A percentile compares a stretch with the other conserved stretches of the same genome.
These are phyloP conservation scores for Fusarium duplospermum DNA, from an alignment of 2,329 filamentous ascomycete genomes.

Conservation along the genomic window DNA sequence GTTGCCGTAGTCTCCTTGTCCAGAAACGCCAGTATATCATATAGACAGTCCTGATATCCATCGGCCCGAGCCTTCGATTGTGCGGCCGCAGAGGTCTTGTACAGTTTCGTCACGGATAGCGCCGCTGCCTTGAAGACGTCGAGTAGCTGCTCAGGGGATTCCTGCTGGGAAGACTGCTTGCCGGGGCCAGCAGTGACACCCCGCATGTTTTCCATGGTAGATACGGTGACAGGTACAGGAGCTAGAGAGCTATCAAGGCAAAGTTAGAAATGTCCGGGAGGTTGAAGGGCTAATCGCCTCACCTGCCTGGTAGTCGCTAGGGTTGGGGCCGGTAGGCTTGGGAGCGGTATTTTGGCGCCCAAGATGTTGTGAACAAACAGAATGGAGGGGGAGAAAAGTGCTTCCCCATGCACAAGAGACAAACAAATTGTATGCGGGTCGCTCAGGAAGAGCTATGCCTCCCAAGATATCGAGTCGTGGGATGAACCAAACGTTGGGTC, in stretches of 20 bases:
- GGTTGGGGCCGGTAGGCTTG: neutral
- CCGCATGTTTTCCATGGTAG: constrained; percentile 49
- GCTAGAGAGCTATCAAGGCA: constrained; percentile 8
- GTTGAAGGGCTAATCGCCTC: constrained; percentile 23
- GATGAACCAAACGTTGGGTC: constrained; percentile 31
- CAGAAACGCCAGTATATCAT: constrained; percentile 87
- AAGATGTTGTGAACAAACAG: neutral
- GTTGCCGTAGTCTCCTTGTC: constrained; percentile 85
- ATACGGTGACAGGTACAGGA: constrained; percentile 1
- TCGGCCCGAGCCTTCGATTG: constrained; percentile 80
- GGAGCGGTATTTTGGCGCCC: neutral
- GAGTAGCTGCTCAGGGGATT: constrained; percentile 75
- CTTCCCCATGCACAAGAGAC: constrained; percentile 5
- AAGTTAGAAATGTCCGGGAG: constrained; percentile 24
- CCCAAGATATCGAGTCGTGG: constrained; percentile 19
- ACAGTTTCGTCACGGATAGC: constrained; percentile 93
- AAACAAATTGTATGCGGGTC: constrained; percentile 13
- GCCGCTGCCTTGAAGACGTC: constrained; percentile 93
- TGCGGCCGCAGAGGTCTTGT: constrained; percentile 87
- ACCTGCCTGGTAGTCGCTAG: constrained; percentile 7
- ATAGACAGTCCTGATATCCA: constrained; percentile 93
- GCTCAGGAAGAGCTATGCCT: constrained; percentile 23
- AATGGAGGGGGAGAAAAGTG: neutral
- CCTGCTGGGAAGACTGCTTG: constrained; percentile 48
- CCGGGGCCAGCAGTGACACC: constrained; percentile 43